Conservation (phyloP, 1,284 basidiomycete species). For the Cutaneotrichosporon sp. region DNA sequence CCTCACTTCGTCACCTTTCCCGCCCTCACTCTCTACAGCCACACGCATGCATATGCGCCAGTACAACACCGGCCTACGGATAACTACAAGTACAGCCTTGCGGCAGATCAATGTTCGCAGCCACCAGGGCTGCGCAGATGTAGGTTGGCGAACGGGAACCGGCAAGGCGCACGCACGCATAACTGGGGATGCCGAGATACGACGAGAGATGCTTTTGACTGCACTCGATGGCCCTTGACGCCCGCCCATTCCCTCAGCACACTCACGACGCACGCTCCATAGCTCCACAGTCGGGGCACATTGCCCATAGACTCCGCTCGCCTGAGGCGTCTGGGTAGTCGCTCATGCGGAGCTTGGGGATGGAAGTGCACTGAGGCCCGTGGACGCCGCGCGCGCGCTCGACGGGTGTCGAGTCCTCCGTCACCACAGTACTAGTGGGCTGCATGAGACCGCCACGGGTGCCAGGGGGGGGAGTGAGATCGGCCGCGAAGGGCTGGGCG, state of each 20-base stretch:
- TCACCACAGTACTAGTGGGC: constrained; percentile 25
- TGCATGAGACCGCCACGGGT: constrained; percentile 38
- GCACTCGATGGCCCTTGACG: no score
- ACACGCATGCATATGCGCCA: constrained; percentile 5
- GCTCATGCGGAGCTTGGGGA: constrained; percentile 42
- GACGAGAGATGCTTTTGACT: no score
- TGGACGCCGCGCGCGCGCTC: constrained; percentile 40
- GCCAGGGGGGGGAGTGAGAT: constrained; percentile 26
- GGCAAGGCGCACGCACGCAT: no score
- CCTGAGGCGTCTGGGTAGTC: constrained; percentile 44
- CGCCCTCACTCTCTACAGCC: not conserved
- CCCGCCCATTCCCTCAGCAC: no score
- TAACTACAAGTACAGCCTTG: not conserved
- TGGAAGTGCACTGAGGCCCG: constrained; percentile 44
- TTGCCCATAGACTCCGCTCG: constrained; percentile 40
- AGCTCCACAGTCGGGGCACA: constrained; percentile 45
- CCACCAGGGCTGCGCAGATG: not conserved
- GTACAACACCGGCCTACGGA: constrained; percentile 8
- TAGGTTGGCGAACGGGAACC: no score
- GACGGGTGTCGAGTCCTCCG: constrained; percentile 25
- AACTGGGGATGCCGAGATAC: no score
- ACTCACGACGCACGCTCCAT: constrained; percentile 26
- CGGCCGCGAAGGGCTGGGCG: constrained; percentile 42
- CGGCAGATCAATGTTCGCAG: constrained; percentile 1
- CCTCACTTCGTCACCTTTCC: not conserved